Evolutionary conservation across 176 grass and related monocot species (phyloP).

Genomic region (Puya raimondii): DNA sequence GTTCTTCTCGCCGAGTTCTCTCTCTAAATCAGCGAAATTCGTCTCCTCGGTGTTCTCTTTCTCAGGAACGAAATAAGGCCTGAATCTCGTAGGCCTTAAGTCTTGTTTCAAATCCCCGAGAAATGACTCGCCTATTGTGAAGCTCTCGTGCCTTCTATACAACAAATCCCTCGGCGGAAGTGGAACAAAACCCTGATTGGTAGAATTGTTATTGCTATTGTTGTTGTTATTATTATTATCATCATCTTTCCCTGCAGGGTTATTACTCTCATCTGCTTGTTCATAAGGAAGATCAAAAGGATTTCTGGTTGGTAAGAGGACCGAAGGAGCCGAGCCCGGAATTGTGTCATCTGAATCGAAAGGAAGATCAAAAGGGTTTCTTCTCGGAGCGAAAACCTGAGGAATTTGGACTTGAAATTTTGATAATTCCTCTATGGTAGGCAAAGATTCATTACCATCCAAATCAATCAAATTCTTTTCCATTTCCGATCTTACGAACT

Average conservation of each 20-base stretch:
- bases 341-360: constrained; percentile 44
- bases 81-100: constrained; percentile 20
- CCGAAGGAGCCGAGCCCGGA: constrained; percentile 45
- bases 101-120: constrained; percentile 11
- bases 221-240: no score
- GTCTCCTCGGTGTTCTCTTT: constrained; percentile 24
- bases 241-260: constrained; percentile 7
- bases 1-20: constrained; percentile 14
- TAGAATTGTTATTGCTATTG: neutral
- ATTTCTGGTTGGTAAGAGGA: constrained; percentile 28
- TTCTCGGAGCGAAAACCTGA: constrained; percentile 32
- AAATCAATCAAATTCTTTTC: constrained; percentile 38
- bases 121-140: constrained; percentile 25
- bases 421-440: constrained; percentile 27
- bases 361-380: constrained; percentile 43
- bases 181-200: constrained; percentile 15
- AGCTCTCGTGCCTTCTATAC: constrained; percentile 48
- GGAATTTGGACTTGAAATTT: constrained; percentile 23
- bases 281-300: constrained; percentile 26
- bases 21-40: constrained; percentile 3
- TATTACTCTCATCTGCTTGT: constrained; percentile 24
- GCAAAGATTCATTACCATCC: constrained; percentile 30
- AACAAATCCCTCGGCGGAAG: constrained; percentile 16
- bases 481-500: constrained; percentile 11
- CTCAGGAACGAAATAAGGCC: constrained; percentile 34